phyloP scores from a whole-genome alignment of 352 stramenopile genomes.

The Hyaloperonospora brassicae region DNA sequence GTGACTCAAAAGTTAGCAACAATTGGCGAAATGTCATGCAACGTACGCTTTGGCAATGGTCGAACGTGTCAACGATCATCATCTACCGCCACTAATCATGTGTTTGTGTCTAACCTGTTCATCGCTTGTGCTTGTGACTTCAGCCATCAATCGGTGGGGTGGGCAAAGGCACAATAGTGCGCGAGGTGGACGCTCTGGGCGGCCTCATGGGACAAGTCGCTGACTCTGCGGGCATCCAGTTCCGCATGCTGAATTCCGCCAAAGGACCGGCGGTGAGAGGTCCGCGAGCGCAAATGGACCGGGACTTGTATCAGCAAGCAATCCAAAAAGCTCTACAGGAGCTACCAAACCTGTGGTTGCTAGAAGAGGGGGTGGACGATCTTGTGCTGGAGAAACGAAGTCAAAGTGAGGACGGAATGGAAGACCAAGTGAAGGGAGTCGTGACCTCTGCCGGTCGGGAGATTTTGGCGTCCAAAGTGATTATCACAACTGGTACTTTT shows the following conservation, averaged over 20 bases:
- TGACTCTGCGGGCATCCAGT: constrained; percentile 95
- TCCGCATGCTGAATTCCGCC: constrained; percentile 93
- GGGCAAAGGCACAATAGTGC: constrained; percentile 96
- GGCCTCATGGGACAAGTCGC: constrained; percentile 95
- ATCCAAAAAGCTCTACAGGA: constrained; percentile 87
- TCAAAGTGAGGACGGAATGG: constrained; percentile 12
- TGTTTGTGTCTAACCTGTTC: constrained; percentile 5
- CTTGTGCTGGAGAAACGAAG: constrained; percentile 63
- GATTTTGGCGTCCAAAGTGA: constrained; percentile 56
- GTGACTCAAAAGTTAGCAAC: constrained; percentile 94
- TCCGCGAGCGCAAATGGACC: constrained; percentile 93
- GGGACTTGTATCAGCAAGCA: constrained; percentile 92
- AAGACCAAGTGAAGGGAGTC: constrained; percentile 59
- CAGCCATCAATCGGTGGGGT: constrained; percentile 96
- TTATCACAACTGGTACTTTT: constrained; percentile 98
- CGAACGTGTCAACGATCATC: neutral
- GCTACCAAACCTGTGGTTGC: constrained; percentile 85
- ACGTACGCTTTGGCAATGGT: constrained; percentile 48
- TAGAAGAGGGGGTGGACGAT: constrained; percentile 94
- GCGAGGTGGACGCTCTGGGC: constrained; percentile 96
- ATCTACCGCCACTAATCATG: neutral
- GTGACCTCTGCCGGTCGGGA: constrained; percentile 46
- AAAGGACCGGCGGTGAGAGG: constrained; percentile 87
- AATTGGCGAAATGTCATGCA: constrained; percentile 97
- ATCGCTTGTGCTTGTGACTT: constrained; percentile 6